Percentiles rank a stretch among this genome's conserved stretches.
Evolutionary conservation across 768 basidiomycete species (phyloP).

Genomic region (Collybiopsis confluens): DNA sequence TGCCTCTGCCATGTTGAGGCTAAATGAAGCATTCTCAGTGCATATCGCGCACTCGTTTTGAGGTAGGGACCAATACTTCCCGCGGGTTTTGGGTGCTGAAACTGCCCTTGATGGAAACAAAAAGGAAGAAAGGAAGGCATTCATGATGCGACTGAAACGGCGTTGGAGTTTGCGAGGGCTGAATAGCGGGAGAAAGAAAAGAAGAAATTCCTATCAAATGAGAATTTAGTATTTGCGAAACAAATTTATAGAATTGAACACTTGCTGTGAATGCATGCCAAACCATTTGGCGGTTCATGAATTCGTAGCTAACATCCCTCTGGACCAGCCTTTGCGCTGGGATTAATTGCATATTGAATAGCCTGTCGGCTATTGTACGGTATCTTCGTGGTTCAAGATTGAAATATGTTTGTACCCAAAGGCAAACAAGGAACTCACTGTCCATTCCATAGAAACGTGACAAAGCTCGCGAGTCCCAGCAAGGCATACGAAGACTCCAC

Average conservation of each 20-base stretch:
- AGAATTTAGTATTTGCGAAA: background rate
- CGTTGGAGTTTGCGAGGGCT: constrained; percentile 64
- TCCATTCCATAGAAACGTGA: constrained; percentile 83
- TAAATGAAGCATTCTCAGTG: constrained; percentile 66
- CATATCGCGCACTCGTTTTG: constrained; percentile 88
- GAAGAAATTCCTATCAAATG: constrained; percentile 84
- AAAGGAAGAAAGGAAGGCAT: constrained; percentile 22
- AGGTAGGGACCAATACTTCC: constrained; percentile 69
- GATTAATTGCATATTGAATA: constrained; percentile 70
- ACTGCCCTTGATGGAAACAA: constrained; percentile 15
- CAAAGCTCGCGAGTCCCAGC: constrained; percentile 68
- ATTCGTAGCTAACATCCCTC: constrained; percentile 93
- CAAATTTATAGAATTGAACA: constrained; percentile 1
- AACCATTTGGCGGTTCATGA: constrained; percentile 99
- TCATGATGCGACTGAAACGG: constrained; percentile 38
- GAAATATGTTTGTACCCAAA: background rate
- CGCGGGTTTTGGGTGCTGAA: constrained; percentile 23
- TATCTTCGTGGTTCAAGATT: constrained; percentile 49
- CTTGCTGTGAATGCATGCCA: constrained; percentile 98
- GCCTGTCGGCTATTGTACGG: constrained; percentile 75
- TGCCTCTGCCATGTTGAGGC: constrained; percentile 51
- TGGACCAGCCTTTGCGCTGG: constrained; percentile 66
- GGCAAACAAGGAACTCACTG: constrained; percentile 43
- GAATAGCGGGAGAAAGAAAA: constrained; percentile 87
- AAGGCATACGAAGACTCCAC: constrained; percentile 65